Evolutionary conservation across 495 filamentous ascomycete species (phyloP).

Genomic region (Neurospora cerealis): DNA sequence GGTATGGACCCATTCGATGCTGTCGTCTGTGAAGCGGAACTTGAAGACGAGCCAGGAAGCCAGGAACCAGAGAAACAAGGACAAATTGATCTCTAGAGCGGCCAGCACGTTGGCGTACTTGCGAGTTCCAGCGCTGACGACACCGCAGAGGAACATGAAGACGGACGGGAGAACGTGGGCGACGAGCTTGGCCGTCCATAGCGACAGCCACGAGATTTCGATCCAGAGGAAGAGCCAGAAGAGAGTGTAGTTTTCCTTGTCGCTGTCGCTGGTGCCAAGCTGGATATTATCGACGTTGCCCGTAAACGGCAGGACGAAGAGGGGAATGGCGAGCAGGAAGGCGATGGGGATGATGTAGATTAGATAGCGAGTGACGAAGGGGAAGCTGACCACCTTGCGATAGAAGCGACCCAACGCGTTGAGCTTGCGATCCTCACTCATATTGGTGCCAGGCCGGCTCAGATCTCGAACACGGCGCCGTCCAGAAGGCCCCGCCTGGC

Average conservation of each 20-base stretch:
- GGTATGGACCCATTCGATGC: slow-evolving; percentile 31
- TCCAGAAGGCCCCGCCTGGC: slow-evolving; percentile 29
- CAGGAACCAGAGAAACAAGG: slow-evolving; percentile 79
- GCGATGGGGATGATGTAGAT: slow-evolving; percentile 79
- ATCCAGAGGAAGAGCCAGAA: slow-evolving; percentile 85
- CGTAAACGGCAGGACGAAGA: slow-evolving; percentile 58
- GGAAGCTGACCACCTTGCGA: slow-evolving; percentile 73
- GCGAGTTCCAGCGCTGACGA: slow-evolving; percentile 81
- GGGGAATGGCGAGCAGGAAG: slow-evolving; percentile 64
- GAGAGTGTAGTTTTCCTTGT: slow-evolving; percentile 38
- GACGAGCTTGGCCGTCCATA: slow-evolving; percentile 81
- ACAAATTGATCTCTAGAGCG: slow-evolving; percentile 73
- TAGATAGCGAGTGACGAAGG: slow-evolving; percentile 76
- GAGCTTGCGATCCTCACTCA: slow-evolving; percentile 46
- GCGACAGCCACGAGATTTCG: slow-evolving; percentile 76
- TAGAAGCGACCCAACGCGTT: slow-evolving; percentile 85
- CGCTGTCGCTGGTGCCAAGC: slow-evolving; percentile 30
- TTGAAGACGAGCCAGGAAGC: slow-evolving; percentile 73
- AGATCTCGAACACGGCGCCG: slow-evolving; percentile 44
- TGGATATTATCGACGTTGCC: slow-evolving; percentile 22
- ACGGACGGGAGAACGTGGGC: slow-evolving; percentile 68
- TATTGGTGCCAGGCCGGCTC: slow-evolving; percentile 45
- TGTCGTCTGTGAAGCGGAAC: slow-evolving; percentile 40
- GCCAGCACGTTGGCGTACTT: slow-evolving; percentile 83
- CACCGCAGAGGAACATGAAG: slow-evolving; percentile 80